Conservation (phyloP, 75 land plant genomes). For the Selaginella moellendorffii region DNA sequence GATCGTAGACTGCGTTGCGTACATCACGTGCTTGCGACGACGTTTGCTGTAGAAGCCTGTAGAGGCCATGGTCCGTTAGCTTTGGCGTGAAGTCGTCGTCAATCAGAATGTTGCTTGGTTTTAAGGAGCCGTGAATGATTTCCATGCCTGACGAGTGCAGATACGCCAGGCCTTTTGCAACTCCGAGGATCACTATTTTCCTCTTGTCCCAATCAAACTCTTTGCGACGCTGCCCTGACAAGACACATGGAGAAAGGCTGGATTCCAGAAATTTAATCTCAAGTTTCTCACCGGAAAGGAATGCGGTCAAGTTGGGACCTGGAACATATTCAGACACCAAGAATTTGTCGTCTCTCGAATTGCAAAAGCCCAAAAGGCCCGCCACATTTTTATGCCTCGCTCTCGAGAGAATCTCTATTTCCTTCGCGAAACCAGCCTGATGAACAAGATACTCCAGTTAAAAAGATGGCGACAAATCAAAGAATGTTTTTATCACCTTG, state of each 20-base stretch:
- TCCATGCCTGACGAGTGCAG: neutral
- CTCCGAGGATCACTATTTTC: neutral
- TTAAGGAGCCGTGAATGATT: conserved; percentile 12
- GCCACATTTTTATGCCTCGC: neutral
- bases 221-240: conserved; percentile 3
- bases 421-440: neutral
- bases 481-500: neutral
- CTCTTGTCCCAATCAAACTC: conserved; percentile 19
- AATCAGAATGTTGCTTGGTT: conserved; percentile 12
- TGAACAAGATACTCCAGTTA: too few species aligned
- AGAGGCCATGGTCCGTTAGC: conserved; percentile 9
- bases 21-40: neutral
- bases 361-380: neutral
- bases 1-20: neutral
- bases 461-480: too few species aligned
- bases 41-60: neutral
- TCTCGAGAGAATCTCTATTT: neutral
- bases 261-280: too few species aligned
- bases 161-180: conserved; percentile 12
- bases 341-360: neutral
- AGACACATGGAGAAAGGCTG: neutral
- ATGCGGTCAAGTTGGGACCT: neutral
- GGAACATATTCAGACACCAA: neutral
- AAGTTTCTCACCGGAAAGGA: neutral
- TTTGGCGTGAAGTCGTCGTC: conserved; percentile 11